Conservation (phyloP, 2,329 filamentous ascomycete genomes). For the Diaporthe helianthi region DNA sequence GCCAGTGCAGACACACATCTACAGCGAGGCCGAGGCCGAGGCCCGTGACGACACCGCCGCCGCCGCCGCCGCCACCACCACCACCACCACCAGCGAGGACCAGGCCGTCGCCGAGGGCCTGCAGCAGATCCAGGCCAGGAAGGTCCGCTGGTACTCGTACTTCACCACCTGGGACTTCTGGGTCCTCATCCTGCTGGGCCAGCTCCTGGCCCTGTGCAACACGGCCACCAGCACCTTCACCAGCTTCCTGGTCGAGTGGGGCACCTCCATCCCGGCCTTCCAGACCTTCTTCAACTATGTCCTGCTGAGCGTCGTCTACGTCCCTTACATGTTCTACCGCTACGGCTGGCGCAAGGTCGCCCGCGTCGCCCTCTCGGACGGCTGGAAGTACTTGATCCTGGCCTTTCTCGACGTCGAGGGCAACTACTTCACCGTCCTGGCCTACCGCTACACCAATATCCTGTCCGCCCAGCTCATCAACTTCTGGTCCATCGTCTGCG, state of each 20-base stretch:
- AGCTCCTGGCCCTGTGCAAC: slow-evolving; percentile 87
- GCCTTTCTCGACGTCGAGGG: slow-evolving; percentile 94
- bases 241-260: slow-evolving; percentile 68
- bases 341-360: slow-evolving; percentile 78
- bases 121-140: slow-evolving; percentile 60
- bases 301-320: slow-evolving; percentile 82
- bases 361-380: slow-evolving; percentile 69
- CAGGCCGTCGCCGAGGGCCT: slow-evolving; percentile 59
- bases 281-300: slow-evolving; percentile 96
- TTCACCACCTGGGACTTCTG: slow-evolving; percentile 88
- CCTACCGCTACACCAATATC: slow-evolving; percentile 91
- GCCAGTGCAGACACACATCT: slow-evolving; percentile 40
- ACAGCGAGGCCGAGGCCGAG: slow-evolving; percentile 34
- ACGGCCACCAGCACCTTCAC: slow-evolving; percentile 93
- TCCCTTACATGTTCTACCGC: slow-evolving; percentile 76
- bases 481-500: slow-evolving; percentile 97
- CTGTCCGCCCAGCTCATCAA: slow-evolving; percentile 94
- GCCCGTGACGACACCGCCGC: not conserved
- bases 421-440: slow-evolving; percentile 97
- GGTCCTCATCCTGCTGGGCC: slow-evolving; percentile 79
- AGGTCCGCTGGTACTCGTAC: slow-evolving; percentile 73
- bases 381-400: slow-evolving; percentile 94
- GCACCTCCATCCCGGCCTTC: slow-evolving; percentile 89
- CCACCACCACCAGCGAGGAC: slow-evolving; percentile 37
- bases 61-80: too few relatives aligned